These are phyloP conservation scores for Melanogaster broomeanus DNA, from an alignment of 768 basidiomycete genomes.

Conservation along the genomic window DNA sequence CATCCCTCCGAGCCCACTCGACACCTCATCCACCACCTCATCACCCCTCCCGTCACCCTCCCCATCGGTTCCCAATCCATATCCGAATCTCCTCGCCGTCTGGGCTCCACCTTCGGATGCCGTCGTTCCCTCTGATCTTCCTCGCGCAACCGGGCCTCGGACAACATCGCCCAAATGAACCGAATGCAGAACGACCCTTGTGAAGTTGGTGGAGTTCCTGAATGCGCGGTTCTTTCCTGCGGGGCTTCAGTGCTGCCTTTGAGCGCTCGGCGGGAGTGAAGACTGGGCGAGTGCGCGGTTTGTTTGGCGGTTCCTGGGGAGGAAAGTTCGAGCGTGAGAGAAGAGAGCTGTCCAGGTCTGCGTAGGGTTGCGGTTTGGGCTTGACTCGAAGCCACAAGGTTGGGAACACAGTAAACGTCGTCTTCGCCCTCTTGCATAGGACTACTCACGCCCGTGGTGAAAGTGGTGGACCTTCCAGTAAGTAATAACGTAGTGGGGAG, in stretches of 20 bases:
- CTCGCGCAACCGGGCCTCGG: constrained; percentile 51
- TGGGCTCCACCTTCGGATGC: constrained; percentile 47
- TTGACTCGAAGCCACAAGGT: neutral
- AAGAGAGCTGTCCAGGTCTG: constrained; percentile 27
- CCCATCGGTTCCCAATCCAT: constrained; percentile 54
- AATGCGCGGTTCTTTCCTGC: constrained; percentile 13
- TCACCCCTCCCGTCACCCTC: constrained; percentile 23
- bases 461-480: constrained; percentile 16
- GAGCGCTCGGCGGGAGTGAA: constrained; percentile 25
- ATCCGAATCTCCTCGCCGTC: constrained; percentile 66
- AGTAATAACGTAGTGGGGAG: constrained; percentile 26
- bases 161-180: constrained; percentile 52
- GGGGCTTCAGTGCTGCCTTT: constrained; percentile 27
- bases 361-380: constrained; percentile 5
- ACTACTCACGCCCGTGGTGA: constrained; percentile 2
- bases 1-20: constrained; percentile 51
- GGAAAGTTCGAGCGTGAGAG: constrained; percentile 22
- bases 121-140: constrained; percentile 28
- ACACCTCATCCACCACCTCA: constrained; percentile 32
- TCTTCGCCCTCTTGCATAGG: constrained; percentile 12
- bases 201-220: constrained; percentile 23
- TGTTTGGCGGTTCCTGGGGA: constrained; percentile 11
- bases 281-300: constrained; percentile 30
- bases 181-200: constrained; percentile 34
- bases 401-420: neutral